These are phyloP conservation scores for Pseudogymnoascus sp. DNA, from an alignment of 2,329 filamentous ascomycete genomes.

Conservation along the genomic window DNA sequence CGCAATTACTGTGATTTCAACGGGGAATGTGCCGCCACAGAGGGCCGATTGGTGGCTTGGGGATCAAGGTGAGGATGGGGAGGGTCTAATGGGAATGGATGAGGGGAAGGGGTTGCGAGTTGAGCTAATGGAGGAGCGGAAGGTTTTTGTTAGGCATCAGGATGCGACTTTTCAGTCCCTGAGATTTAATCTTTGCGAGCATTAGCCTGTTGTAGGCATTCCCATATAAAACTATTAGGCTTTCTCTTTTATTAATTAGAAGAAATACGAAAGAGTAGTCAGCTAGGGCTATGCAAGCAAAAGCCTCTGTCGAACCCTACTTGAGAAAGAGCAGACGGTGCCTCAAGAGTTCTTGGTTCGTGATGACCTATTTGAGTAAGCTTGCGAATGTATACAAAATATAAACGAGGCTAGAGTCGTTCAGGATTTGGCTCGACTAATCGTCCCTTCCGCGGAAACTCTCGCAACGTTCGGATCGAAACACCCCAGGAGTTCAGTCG, in stretches of 20 bases:
- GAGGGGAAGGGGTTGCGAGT: not conserved
- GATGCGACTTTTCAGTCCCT: not conserved
- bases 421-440: conserved; percentile 30
- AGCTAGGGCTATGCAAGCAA: conserved; percentile 20
- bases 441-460: conserved; percentile 33
- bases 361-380: conserved; percentile 30
- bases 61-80: not conserved
- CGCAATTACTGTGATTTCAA: conserved; percentile 38
- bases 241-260: not conserved
- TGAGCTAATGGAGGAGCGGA: conserved; percentile 4
- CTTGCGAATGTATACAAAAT: conserved; percentile 27
- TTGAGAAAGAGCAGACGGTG: conserved; percentile 25
- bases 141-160: not conserved
- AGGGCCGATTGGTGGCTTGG: conserved; percentile 34
- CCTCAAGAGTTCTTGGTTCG: conserved; percentile 31
- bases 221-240: not conserved
- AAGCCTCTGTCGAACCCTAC: conserved; percentile 23
- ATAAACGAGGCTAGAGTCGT: conserved; percentile 33
- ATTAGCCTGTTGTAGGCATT: not conserved
- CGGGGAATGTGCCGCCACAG: conserved; percentile 41
- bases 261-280: not conserved
- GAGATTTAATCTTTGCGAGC: not conserved
- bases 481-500: conserved; percentile 28
- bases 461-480: conserved; percentile 21
- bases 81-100: not conserved